Conservation (phyloP, 163 green algal genomes). For the Chlorella variabilis region DNA sequence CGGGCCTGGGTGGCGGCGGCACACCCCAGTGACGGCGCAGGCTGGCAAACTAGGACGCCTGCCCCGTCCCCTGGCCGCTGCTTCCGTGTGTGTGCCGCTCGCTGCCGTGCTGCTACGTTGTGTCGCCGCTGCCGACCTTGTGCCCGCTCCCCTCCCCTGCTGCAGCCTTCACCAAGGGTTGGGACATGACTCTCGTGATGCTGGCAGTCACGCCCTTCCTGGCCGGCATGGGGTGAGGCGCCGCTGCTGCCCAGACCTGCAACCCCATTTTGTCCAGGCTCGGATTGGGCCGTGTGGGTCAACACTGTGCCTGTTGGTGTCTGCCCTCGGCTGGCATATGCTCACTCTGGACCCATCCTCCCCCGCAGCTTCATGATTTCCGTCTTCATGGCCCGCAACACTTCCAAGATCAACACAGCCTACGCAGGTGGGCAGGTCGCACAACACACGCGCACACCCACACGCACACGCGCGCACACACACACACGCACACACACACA, state of each 20-base stretch:
- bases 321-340: too few species aligned
- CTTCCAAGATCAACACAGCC: conserved; percentile 43
- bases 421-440: conserved; percentile 46
- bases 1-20: too few species aligned
- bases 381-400: conserved; percentile 46
- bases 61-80: not conserved
- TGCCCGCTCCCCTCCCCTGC: too few species aligned
- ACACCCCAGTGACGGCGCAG: too few species aligned
- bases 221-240: conserved; percentile 37
- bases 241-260: too few species aligned
- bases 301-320: too few species aligned
- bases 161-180: conserved; percentile 72
- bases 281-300: too few species aligned
- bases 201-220: conserved; percentile 82
- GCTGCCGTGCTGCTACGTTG: not conserved
- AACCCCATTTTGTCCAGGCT: too few species aligned
- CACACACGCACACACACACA: too few species aligned
- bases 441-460: too few species aligned
- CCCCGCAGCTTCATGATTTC: conserved; percentile 53
- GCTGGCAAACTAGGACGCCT: not conserved
- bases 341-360: not conserved
- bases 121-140: too few species aligned
- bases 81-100: not conserved
- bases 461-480: too few species aligned
- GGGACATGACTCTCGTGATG: conserved; percentile 88